Evolutionary conservation across 495 filamentous ascomycete species (phyloP).

Genomic region (Talaromyces stipitatus): DNA sequence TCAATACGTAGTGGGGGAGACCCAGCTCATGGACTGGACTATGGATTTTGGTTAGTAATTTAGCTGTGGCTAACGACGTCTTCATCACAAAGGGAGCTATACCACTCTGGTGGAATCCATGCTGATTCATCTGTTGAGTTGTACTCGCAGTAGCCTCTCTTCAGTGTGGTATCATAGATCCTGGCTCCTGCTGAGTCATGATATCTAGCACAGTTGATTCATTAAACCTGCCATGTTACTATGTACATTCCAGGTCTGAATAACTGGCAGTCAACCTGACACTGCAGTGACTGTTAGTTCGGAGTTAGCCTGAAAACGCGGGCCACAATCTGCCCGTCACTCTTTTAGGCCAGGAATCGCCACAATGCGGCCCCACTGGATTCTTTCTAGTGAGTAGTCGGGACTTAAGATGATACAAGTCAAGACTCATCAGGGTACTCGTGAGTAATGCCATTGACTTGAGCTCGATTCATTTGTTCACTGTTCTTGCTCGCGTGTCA

Average conservation of each 20-base stretch:
- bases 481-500: too few species aligned
- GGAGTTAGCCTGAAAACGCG: background rate
- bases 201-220: too few species aligned
- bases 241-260: background rate
- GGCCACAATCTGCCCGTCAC: background rate
- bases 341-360: background rate
- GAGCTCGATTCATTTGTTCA: too few species aligned
- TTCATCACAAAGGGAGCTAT: background rate
- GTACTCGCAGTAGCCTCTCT: too few species aligned
- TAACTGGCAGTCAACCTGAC: background rate
- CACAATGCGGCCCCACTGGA: background rate
- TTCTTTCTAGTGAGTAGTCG: too few species aligned
- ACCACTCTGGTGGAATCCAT: background rate
- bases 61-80: background rate
- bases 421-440: background rate
- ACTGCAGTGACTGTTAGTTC: background rate
- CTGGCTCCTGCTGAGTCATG: too few species aligned
- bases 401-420: background rate
- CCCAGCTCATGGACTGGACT: background rate
- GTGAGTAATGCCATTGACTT: background rate
- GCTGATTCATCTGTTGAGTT: background rate
- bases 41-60: too few species aligned
- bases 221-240: background rate
- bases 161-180: too few species aligned
- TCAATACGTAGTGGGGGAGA: background rate